Percentiles rank a stretch among this genome's conserved stretches.
phyloP scores from a whole-genome alignment of 2,329 filamentous ascomycete species.

The Fusarium falciforme region DNA sequence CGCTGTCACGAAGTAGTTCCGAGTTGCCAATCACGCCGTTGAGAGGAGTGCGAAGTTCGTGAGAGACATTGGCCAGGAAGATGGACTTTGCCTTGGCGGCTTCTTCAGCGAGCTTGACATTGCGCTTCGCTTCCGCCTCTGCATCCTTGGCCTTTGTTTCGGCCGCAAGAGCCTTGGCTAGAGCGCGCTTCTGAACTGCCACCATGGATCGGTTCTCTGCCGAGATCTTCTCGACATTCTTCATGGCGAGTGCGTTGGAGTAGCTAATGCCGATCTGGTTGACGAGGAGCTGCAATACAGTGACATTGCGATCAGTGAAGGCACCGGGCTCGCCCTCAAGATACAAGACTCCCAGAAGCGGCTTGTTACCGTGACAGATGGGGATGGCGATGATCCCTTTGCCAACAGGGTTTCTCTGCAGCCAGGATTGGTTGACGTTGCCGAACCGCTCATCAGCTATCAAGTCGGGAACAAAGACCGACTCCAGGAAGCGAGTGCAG shows the following conservation, averaged over 20 bases:
- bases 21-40: slow-evolving; percentile 92
- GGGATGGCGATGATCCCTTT: slow-evolving; percentile 84
- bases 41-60: slow-evolving; percentile 84
- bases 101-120: slow-evolving; percentile 85
- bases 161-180: slow-evolving; percentile 77
- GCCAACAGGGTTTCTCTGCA: slow-evolving; percentile 74
- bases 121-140: slow-evolving; percentile 80
- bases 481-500: slow-evolving; percentile 80
- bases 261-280: slow-evolving; percentile 83
- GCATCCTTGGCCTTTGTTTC: slow-evolving; percentile 82
- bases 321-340: slow-evolving; percentile 79
- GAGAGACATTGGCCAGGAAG: slow-evolving; percentile 83
- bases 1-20: slow-evolving; percentile 82
- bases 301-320: slow-evolving; percentile 80
- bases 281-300: slow-evolving; percentile 76
- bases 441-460: slow-evolving; percentile 82
- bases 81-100: slow-evolving; percentile 86
- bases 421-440: slow-evolving; percentile 77
- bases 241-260: slow-evolving; percentile 74
- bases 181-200: slow-evolving; percentile 77
- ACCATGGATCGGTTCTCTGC: slow-evolving; percentile 84
- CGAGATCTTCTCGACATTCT: slow-evolving; percentile 80
- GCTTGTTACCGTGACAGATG: slow-evolving; percentile 77
- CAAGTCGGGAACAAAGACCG: slow-evolving; percentile 79
- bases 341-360: slow-evolving; percentile 79